Base-by-base conservation (phyloP, 805 yeast genomes). In the Saccharomyces eubayanus region DNA sequence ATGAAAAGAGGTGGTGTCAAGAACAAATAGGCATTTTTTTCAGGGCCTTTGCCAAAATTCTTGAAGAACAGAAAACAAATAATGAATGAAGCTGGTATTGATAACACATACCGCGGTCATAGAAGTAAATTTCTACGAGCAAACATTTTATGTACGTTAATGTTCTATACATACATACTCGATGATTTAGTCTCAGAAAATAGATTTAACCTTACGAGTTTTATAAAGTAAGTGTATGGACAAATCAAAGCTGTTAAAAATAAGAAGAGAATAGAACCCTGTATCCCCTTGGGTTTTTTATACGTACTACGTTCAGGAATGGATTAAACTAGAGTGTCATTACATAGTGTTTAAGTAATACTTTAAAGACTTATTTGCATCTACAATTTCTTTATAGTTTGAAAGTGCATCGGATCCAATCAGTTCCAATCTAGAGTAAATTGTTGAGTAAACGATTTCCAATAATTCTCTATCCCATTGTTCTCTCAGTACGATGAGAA, bases 401-500 rank as follows among this genome's bases (percentile, higher is more conserved):
- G 43, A 6, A 16, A 36, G 43, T 16, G 16, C 16, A 36, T 36
- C 43, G 16, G 24, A 21, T 36, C 3, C 43, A 2, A 28, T n/a
- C 28, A 24, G 14, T 16, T 29, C 12, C 31, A 47, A 29, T 27
- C 20, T 28, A 28, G 16, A 24, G 12, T 28, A 36, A 28, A 47
- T 20, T 12, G 12, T 20, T 8, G 36, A 24, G n/a, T 28, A 47
- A 28, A 46, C 16, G 52, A 27, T 24, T 12, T 30, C 30, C 9
- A 59, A 27, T 53, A 68, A 60, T 1, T 55, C 56, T 5, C 52
- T 55, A 46, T 71, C 74, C 61, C 75, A 72, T 45, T 62, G 61
- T 1, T 58, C 47, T 40, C 69, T 71, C 12, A 77, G 63, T 5
- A 71, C 72, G 29, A 69, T 68, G 41, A 77, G 72, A 52, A 87